Base-by-base conservation (phyloP, 495 filamentous ascomycete genomes). In the Bathelium albidoporum region DNA sequence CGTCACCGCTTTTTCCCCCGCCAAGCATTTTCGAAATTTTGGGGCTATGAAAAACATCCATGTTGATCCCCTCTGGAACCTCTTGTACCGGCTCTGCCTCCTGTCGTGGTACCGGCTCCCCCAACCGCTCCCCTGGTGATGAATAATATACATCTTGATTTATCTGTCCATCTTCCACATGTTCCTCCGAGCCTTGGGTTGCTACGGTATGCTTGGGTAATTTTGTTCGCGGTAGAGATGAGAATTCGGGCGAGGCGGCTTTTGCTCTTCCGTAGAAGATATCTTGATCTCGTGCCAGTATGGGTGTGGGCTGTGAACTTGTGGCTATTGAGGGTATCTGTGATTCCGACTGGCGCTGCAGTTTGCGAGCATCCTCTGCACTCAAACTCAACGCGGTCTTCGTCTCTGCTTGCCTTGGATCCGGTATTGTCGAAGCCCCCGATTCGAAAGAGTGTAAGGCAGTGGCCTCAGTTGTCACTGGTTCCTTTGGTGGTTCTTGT, bases 211-310 rank as follows among this genome's bases (percentile, higher is more conserved):
- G 71, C 63, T 83, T 78, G 0, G 86, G 87, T 53, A 89, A 70
- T 68, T 86, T 87, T 16, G 81, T 75, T 62, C 79, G 72, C 18
- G 86, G 85, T 29, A 84, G 70, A 18, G 81, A 80, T 9, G 83
- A 87, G 10, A 79, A 64, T 5, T 80, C 76, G 3, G 80, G 71
- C 24, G 75, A 75, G 16, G 73, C 70, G 60, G 78, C 71, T 14
- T 66, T 69, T 4, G 82, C 80, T 11, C 79, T 80, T 28, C 75
- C 71, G 66, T 84, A 86, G 68, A 85, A 86, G 24, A 79, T 78
- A 70, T 90, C 85, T 67, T 82, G 78, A 59, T 70, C 69, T 11
- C 28, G 9, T 2, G 52, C 24, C 1, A n/a, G 12, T 20, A 16
- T 1, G 31, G 49, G 2, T 49, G 80, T 77, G 1, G 72, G 69